Conservation (phyloP, 1,139 yeast species). For the Protomyces gravidus region DNA sequence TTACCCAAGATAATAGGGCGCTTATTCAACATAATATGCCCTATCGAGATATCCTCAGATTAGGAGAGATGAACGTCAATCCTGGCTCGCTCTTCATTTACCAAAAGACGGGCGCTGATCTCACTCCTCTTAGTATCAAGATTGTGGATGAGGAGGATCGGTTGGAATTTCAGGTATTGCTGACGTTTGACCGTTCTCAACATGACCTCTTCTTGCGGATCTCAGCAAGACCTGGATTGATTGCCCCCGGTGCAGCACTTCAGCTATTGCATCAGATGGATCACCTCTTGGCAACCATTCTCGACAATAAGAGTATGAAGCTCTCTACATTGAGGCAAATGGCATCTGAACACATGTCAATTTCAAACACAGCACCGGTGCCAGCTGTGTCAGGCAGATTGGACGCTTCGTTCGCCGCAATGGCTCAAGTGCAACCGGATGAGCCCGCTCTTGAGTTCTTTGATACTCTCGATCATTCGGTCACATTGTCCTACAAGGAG, state of each 20-base stretch:
- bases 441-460: slow-evolving; percentile 18
- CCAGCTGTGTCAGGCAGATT: slow-evolving; percentile 2
- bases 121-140: not conserved
- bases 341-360: not conserved
- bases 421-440: not conserved
- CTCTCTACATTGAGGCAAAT: not conserved
- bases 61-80: not conserved
- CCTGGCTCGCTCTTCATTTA: slow-evolving; percentile 22
- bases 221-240: not conserved
- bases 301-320: not conserved
- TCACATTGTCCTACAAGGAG: slow-evolving; percentile 21
- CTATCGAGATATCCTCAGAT: slow-evolving; percentile 20
- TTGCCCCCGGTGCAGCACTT: not conserved
- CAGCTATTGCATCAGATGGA: slow-evolving; percentile 8
- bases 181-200: slow-evolving; percentile 6
- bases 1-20: not conserved
- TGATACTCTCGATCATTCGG: not conserved
- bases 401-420: slow-evolving; percentile 3
- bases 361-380: not conserved
- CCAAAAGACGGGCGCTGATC: slow-evolving; percentile 15
- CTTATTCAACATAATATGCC: slow-evolving; percentile 3
- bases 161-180: slow-evolving; percentile 9
- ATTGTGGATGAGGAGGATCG: slow-evolving; percentile 8
- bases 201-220: not conserved
- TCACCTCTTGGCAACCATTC: not conserved